These are phyloP conservation scores for Cladophialophora exuberans DNA, from an alignment of 2,329 filamentous ascomycete genomes.

Conservation along the genomic window DNA sequence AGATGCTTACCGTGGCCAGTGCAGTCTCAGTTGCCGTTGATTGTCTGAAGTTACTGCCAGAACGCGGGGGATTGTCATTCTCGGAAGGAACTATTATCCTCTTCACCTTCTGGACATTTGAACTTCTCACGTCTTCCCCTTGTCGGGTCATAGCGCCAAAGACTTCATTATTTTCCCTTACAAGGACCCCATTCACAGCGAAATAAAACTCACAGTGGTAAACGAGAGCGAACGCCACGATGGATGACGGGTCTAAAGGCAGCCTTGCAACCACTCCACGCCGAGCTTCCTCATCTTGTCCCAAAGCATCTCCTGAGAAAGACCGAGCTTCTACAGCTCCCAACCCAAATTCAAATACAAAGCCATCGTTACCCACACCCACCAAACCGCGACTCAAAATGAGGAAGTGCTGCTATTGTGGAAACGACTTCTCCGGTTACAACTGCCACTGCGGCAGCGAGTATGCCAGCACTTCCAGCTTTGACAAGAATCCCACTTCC, in stretches of 20 bases:
- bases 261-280: background rate
- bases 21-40: too few relatives aligned
- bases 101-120: too few relatives aligned
- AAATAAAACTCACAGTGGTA: background rate
- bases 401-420: slow-evolving; percentile 6
- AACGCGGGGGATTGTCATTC: too few relatives aligned
- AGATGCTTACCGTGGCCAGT: too few relatives aligned
- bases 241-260: slow-evolving; percentile 3
- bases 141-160: too few relatives aligned
- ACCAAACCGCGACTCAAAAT: slow-evolving; percentile 1
- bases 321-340: background rate
- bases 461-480: slow-evolving; percentile 8
- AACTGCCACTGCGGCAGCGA: slow-evolving; percentile 5
- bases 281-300: background rate
- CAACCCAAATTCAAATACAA: background rate
- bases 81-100: too few relatives aligned
- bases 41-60: too few relatives aligned
- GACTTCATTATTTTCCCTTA: background rate
- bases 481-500: slow-evolving; percentile 2
- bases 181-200: background rate
- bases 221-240: slow-evolving; percentile 1
- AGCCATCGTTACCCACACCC: background rate
- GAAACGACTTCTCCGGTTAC: slow-evolving; percentile 6
- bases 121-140: too few relatives aligned
- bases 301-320: background rate